Conservation (phyloP, 2,329 filamentous ascomycete species). For the Xylaria sp. region DNA sequence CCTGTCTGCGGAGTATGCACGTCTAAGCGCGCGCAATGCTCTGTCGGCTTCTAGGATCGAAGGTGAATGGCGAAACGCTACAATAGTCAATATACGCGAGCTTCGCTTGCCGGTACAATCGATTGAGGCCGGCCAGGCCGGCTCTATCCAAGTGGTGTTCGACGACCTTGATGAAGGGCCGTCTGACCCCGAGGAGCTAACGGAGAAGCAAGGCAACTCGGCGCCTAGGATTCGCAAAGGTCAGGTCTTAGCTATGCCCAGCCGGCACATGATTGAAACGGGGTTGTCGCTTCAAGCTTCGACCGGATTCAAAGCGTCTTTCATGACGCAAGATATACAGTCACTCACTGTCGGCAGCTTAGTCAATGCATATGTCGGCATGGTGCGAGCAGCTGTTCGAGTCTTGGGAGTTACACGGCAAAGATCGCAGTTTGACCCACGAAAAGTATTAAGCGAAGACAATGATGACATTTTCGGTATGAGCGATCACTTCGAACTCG, state of each 20-base stretch:
- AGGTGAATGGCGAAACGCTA: conserved; percentile 82
- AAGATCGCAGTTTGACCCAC: conserved; percentile 42
- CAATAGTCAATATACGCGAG: conserved; percentile 87
- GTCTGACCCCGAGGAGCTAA: conserved; percentile 42
- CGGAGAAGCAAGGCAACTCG: conserved; percentile 47
- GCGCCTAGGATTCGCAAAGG: conserved; percentile 73
- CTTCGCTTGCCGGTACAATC: conserved; percentile 82
- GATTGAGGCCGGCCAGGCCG: conserved; percentile 83
- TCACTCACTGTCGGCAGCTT: conserved; percentile 73
- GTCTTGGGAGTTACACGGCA: conserved; percentile 66
- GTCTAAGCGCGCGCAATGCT: conserved; percentile 63
- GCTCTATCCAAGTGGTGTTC: conserved; percentile 84
- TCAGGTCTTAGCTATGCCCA: conserved; percentile 79
- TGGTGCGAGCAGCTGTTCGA: conserved; percentile 82
- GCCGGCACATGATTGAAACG: conserved; percentile 66
- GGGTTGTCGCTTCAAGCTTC: conserved; percentile 70
- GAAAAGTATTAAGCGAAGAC: conserved; percentile 52
- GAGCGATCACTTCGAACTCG: conserved; percentile 57
- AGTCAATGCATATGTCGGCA: conserved; percentile 87
- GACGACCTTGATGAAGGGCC: conserved; percentile 52
- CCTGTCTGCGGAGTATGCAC: conserved; percentile 63
- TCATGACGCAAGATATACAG: conserved; percentile 70
- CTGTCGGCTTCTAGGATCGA: conserved; percentile 62
- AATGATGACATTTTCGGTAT: conserved; percentile 68
- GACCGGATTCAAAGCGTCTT: conserved; percentile 76